Conservation (phyloP, 441 rosid species). For the Sinapis alba region DNA sequence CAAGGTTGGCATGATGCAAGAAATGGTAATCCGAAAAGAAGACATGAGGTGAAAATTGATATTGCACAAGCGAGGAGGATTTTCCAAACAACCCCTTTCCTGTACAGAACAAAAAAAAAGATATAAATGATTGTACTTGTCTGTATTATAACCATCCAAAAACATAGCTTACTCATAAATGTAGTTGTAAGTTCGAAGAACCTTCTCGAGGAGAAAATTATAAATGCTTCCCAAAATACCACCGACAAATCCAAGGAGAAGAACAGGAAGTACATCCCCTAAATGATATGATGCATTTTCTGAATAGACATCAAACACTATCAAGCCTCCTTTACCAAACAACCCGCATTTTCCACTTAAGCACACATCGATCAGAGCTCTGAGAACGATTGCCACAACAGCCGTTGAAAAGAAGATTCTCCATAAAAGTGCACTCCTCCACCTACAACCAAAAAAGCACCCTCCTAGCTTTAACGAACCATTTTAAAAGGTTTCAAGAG, state of each 20-base stretch:
- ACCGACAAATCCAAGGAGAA: slow-evolving; percentile 76
- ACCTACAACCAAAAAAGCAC: slow-evolving; percentile 51
- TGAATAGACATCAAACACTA: slow-evolving; percentile 84
- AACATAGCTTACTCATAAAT: slow-evolving; percentile 58
- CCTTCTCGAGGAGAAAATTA: slow-evolving; percentile 65
- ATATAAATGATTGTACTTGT: neutral
- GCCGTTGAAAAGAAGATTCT: slow-evolving; percentile 91
- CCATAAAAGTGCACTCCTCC: slow-evolving; percentile 93
- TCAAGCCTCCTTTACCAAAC: slow-evolving; percentile 89
- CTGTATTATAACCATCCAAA: neutral
- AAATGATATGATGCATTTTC: slow-evolving; percentile 65
- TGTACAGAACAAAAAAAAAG: slow-evolving; percentile 33
- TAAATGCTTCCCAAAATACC: slow-evolving; percentile 82
- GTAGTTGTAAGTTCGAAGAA: slow-evolving; percentile 64
- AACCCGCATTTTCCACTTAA: slow-evolving; percentile 78
- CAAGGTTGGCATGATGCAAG: slow-evolving; percentile 79
- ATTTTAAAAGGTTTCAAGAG: neutral
- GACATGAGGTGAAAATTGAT: slow-evolving; percentile 80
- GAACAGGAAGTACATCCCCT: slow-evolving; percentile 68
- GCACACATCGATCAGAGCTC: slow-evolving; percentile 81
- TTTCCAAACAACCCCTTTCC: slow-evolving; percentile 63
- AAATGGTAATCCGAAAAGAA: slow-evolving; percentile 90
- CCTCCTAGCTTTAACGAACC: neutral
- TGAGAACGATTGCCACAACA: slow-evolving; percentile 72
- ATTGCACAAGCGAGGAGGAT: slow-evolving; percentile 63